Evolutionary conservation across 257 asterid genomes (phyloP).

Genomic region (Ballota nigra): DNA sequence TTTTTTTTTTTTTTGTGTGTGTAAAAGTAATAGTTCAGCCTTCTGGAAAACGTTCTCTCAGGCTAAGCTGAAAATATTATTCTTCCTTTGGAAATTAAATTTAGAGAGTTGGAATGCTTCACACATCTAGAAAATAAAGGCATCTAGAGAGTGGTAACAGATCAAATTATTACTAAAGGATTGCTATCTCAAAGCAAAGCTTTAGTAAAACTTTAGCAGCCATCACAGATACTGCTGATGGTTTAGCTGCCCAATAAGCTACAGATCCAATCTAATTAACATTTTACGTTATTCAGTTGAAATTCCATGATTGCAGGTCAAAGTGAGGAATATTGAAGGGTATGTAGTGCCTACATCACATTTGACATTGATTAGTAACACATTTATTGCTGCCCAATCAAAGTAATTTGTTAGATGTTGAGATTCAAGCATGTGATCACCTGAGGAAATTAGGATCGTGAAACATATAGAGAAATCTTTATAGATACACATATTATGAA

Average conservation of each 20-base stretch:
- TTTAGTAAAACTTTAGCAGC: neutral
- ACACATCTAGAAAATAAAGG: conserved; percentile 1
- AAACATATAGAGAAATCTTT: neutral
- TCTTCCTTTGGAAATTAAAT: neutral
- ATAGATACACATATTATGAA: neutral
- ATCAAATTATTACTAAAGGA: neutral
- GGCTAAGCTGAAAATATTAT: neutral
- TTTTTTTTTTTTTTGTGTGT: neutral
- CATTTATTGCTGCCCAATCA: neutral
- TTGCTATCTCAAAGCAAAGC: neutral
- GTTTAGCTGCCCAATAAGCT: neutral
- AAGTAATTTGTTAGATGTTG: neutral
- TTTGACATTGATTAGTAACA: neutral
- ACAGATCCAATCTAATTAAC: neutral
- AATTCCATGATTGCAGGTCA: neutral
- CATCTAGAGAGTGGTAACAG: neutral
- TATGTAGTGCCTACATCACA: neutral
- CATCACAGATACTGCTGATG: neutral
- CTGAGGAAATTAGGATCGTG: neutral
- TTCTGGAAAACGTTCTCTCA: neutral
- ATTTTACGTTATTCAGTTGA: neutral
- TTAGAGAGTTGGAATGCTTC: conserved; percentile 1
- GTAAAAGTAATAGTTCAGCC: conserved; percentile 9
- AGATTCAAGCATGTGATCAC: neutral
- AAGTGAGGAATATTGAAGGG: neutral